Base-by-base conservation (phyloP, 192 early-diverging fungal genomes). In the Spizellomyces sp. region DNA sequence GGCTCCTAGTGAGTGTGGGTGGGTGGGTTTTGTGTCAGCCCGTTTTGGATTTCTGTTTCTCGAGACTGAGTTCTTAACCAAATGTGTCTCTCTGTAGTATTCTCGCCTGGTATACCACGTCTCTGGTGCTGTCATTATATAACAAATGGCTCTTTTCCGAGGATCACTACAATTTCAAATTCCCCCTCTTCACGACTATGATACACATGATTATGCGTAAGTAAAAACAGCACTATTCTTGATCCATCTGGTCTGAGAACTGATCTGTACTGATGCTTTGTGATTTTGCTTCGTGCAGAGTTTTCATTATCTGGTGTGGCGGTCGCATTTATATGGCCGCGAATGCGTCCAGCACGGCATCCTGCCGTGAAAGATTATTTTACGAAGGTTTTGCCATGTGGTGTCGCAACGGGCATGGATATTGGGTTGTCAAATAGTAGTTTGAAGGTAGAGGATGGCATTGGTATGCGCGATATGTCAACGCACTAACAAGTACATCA, bases 91-190 rank as follows among this genome's bases (percentile, higher is more conserved):
- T 27, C 58, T 44, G 56, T n/a, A 79, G 78, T 46, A 76, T 80
- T n/a, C 10, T 70, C 8, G 15, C 61, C 0, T 95, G 93, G 93
- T 95, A 92, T 75, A 81, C 85, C 21, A 90, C 87, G 22, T 88
- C 96, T 2, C 87, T 93, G 0, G 69, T 86, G 8, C 80, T 98
- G 36, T 90, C 90, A 2, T 83, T 95, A 4, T 98, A 95, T 80
- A 98, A 98, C 87, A 95, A 92, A 64, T 98, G 94, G 94, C 83
- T 98, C 66, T 95, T 98, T 81, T 90, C 93, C 41, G 74, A 83
- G 42, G 82, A 87, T 0, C 86, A 93, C 71, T 85, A 92, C 66
- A 86, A 94, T 80, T 96, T 96, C 78, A 82, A 78, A 41, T 96
- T 89, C 67, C 96, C 96, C 43, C 81, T 98, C 6, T 92, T 98